Evolutionary conservation across 2,329 filamentous ascomycete genomes (phyloP).

Genomic region (Ambrosiella beaveri): DNA sequence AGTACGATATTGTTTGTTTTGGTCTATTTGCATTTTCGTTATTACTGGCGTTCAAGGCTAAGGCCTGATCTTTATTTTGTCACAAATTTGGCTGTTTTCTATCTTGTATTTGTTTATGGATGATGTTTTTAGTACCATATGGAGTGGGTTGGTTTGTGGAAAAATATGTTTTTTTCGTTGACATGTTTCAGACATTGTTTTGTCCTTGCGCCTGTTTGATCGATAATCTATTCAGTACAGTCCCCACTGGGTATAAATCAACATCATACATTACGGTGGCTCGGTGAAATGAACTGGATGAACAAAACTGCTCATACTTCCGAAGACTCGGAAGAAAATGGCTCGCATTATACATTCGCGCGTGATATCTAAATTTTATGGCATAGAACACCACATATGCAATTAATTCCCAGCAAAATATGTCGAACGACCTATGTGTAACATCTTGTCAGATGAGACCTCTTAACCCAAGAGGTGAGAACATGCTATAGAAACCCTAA

Average conservation of each 20-base stretch:
- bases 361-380: neutral
- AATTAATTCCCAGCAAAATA: neutral
- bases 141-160: neutral
- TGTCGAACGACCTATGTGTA: neutral
- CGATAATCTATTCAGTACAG: too few relatives aligned
- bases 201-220: neutral
- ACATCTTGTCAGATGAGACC: neutral
- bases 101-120: slow-evolving; percentile 2
- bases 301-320: neutral
- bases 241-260: neutral
- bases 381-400: neutral
- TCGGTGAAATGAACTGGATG: neutral
- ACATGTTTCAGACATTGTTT: neutral
- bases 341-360: neutral
- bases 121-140: neutral
- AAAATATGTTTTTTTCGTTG: neutral
- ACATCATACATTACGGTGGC: neutral
- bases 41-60: slow-evolving; percentile 4
- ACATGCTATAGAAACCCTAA: neutral
- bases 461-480: neutral
- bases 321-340: neutral
- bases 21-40: slow-evolving; percentile 4
- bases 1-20: slow-evolving; percentile 2
- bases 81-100: neutral
- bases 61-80: slow-evolving; percentile 1